phyloP scores from a whole-genome alignment of 352 stramenopile genomes.

The Phytopythium mirpurense region DNA sequence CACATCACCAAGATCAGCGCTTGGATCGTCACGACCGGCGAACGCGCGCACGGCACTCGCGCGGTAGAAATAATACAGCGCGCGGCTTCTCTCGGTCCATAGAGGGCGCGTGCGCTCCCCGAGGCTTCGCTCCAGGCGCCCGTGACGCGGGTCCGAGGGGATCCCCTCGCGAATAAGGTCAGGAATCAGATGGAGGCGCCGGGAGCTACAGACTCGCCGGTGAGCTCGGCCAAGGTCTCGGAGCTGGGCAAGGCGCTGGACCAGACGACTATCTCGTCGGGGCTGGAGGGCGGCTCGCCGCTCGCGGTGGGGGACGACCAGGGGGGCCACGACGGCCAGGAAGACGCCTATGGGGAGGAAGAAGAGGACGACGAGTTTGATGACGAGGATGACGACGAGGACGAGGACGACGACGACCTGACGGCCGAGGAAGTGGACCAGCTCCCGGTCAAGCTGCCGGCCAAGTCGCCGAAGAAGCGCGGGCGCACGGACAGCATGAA shows the following conservation, averaged over 20 bases:
- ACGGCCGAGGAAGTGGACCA: constrained; percentile 7
- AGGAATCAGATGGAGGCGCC: constrained; percentile 5
- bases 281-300: constrained; percentile 10
- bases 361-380: constrained; percentile 11
- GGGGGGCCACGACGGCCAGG: constrained; percentile 1
- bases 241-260: constrained; percentile 70
- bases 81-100: not conserved
- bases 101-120: too few species aligned
- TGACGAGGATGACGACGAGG: constrained; percentile 10
- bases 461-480: constrained; percentile 77
- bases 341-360: constrained; percentile 5
- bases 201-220: constrained; percentile 14
- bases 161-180: not conserved
- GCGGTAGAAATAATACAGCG: too few species aligned
- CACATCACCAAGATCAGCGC: constrained; percentile 1
- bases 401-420: constrained; percentile 11
- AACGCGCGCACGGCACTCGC: not conserved
- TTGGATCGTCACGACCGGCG: not conserved
- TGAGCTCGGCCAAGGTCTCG: constrained; percentile 58
- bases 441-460: constrained; percentile 15
- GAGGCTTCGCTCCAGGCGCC: too few species aligned
- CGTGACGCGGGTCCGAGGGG: not conserved
- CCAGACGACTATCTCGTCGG: constrained; percentile 64
- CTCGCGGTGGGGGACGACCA: constrained; percentile 11
- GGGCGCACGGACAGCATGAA: constrained; percentile 84